phyloP scores from a whole-genome alignment of 371 early-diverging fungal species.

The Parasitella parasitica region DNA sequence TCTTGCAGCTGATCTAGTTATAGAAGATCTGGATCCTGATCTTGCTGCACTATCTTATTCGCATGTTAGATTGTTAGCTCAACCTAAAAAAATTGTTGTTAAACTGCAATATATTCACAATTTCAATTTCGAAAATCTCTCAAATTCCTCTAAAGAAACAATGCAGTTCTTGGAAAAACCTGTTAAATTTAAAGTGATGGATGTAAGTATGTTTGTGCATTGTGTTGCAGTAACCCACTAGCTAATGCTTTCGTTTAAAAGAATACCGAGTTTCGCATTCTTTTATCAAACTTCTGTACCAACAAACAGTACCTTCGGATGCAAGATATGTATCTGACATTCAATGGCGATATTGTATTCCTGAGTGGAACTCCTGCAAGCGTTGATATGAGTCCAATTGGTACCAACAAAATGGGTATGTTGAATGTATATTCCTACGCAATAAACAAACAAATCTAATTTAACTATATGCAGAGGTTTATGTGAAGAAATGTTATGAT shows the following conservation, averaged over 20 bases:
- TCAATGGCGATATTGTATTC: slow-evolving; percentile 33
- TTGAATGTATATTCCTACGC: background rate
- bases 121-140: background rate
- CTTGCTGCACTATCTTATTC: slow-evolving; percentile 10
- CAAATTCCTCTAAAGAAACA: background rate
- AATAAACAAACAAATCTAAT: background rate
- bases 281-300: slow-evolving; percentile 26
- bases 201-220: slow-evolving; percentile 28
- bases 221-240: no score
- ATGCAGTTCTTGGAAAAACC: slow-evolving; percentile 21
- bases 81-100: slow-evolving; percentile 30
- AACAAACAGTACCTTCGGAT: slow-evolving; percentile 25
- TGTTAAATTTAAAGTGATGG: slow-evolving; percentile 34
- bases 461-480: slow-evolving; percentile 29
- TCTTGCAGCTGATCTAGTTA: background rate
- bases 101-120: slow-evolving; percentile 29
- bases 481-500: slow-evolving; percentile 26
- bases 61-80: background rate
- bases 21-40: slow-evolving; percentile 46
- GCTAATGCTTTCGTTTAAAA: slow-evolving; percentile 11
- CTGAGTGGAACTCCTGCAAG: slow-evolving; percentile 40
- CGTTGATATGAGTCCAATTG: slow-evolving; percentile 27
- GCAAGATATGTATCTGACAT: slow-evolving; percentile 30
- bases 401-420: slow-evolving; percentile 24
- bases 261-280: slow-evolving; percentile 35